These are phyloP conservation scores for Eragrostis curvula DNA, from an alignment of 176 grass and related monocot genomes.

Conservation along the genomic window DNA sequence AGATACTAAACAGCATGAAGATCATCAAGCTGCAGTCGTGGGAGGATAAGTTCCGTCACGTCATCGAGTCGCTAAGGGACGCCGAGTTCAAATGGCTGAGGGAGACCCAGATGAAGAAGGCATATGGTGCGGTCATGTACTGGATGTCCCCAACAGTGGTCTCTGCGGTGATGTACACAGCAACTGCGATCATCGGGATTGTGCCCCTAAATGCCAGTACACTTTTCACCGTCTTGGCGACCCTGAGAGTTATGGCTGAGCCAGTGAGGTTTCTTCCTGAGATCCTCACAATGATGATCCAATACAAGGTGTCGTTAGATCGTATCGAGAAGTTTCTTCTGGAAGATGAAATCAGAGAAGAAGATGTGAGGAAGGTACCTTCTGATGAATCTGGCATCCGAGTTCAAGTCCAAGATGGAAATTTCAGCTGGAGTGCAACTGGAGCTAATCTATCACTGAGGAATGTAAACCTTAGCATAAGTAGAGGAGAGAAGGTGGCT, in stretches of 20 bases:
- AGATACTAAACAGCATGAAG: slow-evolving; percentile 93
- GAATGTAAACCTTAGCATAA: slow-evolving; percentile 57
- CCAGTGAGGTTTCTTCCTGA: slow-evolving; percentile 92
- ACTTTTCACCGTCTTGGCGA: slow-evolving; percentile 75
- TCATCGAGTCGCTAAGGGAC: slow-evolving; percentile 64
- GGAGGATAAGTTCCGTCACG: slow-evolving; percentile 69
- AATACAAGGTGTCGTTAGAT: slow-evolving; percentile 85
- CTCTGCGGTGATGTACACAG: slow-evolving; percentile 74
- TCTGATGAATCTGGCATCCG: slow-evolving; percentile 38
- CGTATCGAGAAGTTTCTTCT: slow-evolving; percentile 74
- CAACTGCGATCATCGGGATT: slow-evolving; percentile 59
- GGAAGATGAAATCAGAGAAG: slow-evolving; percentile 85
- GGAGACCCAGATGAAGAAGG: slow-evolving; percentile 81
- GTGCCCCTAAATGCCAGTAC: slow-evolving; percentile 82
- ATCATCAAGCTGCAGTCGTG: slow-evolving; percentile 96
- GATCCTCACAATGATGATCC: slow-evolving; percentile 79
- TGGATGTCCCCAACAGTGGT: slow-evolving; percentile 85
- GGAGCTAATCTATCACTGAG: slow-evolving; percentile 52
- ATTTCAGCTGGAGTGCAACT: slow-evolving; percentile 68
- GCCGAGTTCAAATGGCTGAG: slow-evolving; percentile 78
- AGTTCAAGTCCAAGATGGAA: slow-evolving; percentile 56
- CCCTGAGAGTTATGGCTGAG: slow-evolving; percentile 81
- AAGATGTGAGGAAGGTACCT: slow-evolving; percentile 50
- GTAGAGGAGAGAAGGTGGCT: slow-evolving; percentile 70
- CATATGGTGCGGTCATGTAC: slow-evolving; percentile 72